Evolutionary conservation across 2,329 filamentous ascomycete species (phyloP).

Genomic region (Penicillium hesseltinei): DNA sequence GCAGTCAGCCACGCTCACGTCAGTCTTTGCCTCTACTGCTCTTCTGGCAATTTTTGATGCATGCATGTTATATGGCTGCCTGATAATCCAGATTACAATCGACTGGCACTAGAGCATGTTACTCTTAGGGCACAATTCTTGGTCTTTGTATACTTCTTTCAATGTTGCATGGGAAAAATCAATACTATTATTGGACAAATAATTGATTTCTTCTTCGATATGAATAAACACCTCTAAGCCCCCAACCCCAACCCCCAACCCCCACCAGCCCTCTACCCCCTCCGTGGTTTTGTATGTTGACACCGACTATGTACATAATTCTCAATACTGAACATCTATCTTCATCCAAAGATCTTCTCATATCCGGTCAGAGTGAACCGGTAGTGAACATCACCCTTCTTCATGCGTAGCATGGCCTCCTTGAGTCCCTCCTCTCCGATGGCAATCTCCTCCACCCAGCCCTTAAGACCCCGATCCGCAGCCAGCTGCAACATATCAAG

Average conservation of each 20-base stretch:
- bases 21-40: no score
- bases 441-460: constrained; percentile 68
- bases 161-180: not conserved
- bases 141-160: not conserved
- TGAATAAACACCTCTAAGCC: not conserved
- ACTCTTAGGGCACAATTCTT: no score
- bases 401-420: constrained; percentile 67
- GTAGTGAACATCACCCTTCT: constrained; percentile 70
- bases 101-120: no score
- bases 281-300: not conserved
- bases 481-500: constrained; percentile 70
- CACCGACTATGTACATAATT: not conserved
- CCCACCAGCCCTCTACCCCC: not conserved
- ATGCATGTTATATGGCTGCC: not conserved
- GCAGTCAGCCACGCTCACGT: not conserved
- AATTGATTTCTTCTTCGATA: not conserved
- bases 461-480: constrained; percentile 65
- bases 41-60: not conserved
- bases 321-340: not conserved
- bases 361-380: constrained; percentile 64
- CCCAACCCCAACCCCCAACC: no score
- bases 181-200: not conserved
- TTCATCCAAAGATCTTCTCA: constrained; percentile 36
- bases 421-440: constrained; percentile 69
- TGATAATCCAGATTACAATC: not conserved